These are phyloP conservation scores for Hamigera avellanea DNA, from an alignment of 495 filamentous ascomycete genomes.

Conservation along the genomic window DNA sequence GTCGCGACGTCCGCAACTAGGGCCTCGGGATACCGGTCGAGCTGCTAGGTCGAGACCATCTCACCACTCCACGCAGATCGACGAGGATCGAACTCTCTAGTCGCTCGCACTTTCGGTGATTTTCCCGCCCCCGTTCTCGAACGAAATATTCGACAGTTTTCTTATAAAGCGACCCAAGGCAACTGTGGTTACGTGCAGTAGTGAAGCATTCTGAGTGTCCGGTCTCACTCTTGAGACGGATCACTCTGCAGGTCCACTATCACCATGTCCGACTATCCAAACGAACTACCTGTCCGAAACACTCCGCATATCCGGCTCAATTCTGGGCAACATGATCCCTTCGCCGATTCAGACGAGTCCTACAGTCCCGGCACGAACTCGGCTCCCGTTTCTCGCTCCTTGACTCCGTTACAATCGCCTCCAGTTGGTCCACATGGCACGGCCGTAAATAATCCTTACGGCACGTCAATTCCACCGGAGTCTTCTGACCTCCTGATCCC, in stretches of 20 bases:
- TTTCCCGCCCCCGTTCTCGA: no score
- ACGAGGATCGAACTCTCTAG: no score
- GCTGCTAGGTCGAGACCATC: no score
- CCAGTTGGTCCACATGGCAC: background rate
- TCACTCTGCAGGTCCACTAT: background rate
- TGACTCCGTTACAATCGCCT: constrained; percentile 1
- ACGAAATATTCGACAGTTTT: no score
- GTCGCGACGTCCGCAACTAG: no score
- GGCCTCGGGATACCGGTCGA: no score
- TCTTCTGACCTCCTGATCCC: constrained; percentile 52
- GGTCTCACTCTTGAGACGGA: background rate
- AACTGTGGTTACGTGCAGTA: no score
- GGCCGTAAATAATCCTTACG: constrained; percentile 7
- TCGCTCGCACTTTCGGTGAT: no score
- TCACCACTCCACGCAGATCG: no score
- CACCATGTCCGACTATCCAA: background rate
- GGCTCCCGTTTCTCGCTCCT: constrained; percentile 1
- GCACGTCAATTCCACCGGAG: constrained; percentile 26
- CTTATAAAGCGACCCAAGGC: no score
- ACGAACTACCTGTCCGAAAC: background rate
- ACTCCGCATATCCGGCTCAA: background rate
- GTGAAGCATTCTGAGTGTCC: background rate
- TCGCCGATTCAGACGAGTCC: background rate
- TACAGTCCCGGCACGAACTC: background rate
- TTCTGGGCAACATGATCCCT: background rate